Evolutionary conservation across 441 rosid species (phyloP).

Genomic region (Adansonia grandidieri): DNA sequence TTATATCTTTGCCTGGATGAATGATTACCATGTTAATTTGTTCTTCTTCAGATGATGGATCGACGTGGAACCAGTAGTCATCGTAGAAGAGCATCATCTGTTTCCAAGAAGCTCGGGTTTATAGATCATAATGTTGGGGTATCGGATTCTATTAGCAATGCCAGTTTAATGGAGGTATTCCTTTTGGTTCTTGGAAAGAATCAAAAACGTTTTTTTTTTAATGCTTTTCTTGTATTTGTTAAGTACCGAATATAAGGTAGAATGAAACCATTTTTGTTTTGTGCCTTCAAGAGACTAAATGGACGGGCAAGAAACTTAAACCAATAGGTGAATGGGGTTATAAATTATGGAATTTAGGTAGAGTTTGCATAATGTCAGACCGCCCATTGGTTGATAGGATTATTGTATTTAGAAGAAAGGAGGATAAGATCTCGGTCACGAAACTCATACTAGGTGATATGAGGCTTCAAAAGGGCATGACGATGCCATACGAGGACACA

Average conservation of each 20-base stretch:
- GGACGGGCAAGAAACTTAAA: too few relatives aligned
- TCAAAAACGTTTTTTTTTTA: neutral
- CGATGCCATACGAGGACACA: too few relatives aligned
- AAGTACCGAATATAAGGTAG: neutral
- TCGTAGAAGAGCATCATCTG: slow-evolving; percentile 68
- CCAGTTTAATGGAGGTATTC: slow-evolving; percentile 89
- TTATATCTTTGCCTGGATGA: neutral
- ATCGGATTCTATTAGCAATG: slow-evolving; percentile 72
- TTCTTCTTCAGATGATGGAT: slow-evolving; percentile 68
- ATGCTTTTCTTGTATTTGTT: neutral
- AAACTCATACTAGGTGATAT: too few relatives aligned
- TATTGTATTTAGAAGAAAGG: too few relatives aligned
- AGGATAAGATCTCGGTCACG: too few relatives aligned
- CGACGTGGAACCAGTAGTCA: slow-evolving; percentile 77
- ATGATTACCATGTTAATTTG: neutral
- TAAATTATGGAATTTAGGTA: too few relatives aligned
- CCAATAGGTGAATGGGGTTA: too few relatives aligned
- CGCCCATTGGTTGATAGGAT: too few relatives aligned
- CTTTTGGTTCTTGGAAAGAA: neutral
- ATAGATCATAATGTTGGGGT: slow-evolving; percentile 54
- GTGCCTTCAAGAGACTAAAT: too few relatives aligned
- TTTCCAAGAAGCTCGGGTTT: slow-evolving; percentile 65
- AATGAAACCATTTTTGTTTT: neutral
- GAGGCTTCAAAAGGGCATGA: too few relatives aligned
- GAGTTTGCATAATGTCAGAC: too few relatives aligned